Conservation (phyloP, 768 basidiomycete genomes). For the Tulasnella sp. region DNA sequence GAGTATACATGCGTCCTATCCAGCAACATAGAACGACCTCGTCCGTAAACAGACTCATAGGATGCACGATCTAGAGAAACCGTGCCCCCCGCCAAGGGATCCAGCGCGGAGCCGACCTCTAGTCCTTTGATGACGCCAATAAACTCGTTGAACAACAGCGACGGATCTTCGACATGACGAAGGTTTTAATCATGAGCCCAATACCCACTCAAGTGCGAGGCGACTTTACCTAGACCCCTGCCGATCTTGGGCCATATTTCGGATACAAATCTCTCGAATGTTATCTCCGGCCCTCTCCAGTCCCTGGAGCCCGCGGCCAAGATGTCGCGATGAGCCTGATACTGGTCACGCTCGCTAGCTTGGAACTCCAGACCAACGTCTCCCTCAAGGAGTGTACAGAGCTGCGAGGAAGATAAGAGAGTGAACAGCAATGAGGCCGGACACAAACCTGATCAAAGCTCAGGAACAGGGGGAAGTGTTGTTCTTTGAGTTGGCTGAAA, state of each 20-base stretch:
- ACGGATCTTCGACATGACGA: slow-evolving; percentile 2
- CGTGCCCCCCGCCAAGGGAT: slow-evolving; percentile 27
- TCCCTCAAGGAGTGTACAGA: background rate
- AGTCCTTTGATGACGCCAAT: slow-evolving; percentile 50
- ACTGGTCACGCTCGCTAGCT: background rate
- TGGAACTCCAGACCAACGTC: background rate
- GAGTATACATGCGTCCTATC: slow-evolving; percentile 38
- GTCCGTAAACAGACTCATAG: slow-evolving; percentile 39
- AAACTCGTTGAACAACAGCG: slow-evolving; percentile 17
- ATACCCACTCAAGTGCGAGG: background rate
- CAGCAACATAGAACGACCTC: slow-evolving; percentile 41
- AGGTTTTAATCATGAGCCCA: background rate
- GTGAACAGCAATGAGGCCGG: background rate
- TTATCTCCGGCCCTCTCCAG: background rate
- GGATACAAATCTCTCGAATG: slow-evolving; percentile 8
- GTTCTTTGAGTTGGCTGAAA: slow-evolving; percentile 15
- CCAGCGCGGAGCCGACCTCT: too few relatives aligned
- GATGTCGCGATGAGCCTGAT: background rate
- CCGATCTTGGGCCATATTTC: slow-evolving; percentile 6
- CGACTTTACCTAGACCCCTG: background rate
- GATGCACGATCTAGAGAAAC: slow-evolving; percentile 34
- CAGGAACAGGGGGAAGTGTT: slow-evolving; percentile 19
- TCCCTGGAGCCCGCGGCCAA: background rate
- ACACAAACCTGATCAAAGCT: slow-evolving; percentile 11
- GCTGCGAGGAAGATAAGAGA: slow-evolving; percentile 28